Evolutionary conservation across 2,329 filamentous ascomycete genomes (phyloP).

Genomic region (Parastagonospora nodorum): DNA sequence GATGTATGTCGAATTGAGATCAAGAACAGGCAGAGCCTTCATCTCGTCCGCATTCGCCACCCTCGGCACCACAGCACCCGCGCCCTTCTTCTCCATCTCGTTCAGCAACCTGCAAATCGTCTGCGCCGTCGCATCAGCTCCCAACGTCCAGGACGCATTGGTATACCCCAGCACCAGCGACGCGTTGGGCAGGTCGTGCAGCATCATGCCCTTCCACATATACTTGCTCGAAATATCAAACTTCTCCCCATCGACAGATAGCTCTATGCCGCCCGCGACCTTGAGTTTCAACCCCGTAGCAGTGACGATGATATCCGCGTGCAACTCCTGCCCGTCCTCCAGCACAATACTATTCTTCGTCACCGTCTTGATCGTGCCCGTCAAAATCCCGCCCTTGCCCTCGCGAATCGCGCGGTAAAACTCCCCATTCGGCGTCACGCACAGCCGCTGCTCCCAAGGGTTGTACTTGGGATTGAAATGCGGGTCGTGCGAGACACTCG

Average conservation of each 20-base stretch:
- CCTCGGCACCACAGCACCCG: not conserved
- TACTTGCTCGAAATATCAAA: slow-evolving; percentile 55
- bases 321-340: slow-evolving; percentile 50
- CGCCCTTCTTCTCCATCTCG: not conserved
- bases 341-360: slow-evolving; percentile 54
- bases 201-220: slow-evolving; percentile 63
- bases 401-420: slow-evolving; percentile 56
- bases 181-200: slow-evolving; percentile 64
- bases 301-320: slow-evolving; percentile 64
- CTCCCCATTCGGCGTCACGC: slow-evolving; percentile 63
- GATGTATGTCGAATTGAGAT: not conserved
- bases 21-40: not conserved
- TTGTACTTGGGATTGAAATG: slow-evolving; percentile 51
- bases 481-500: slow-evolving; percentile 29
- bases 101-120: not conserved
- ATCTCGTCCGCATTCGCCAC: not conserved
- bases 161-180: slow-evolving; percentile 62
- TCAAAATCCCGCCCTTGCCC: slow-evolving; percentile 56
- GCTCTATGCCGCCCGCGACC: slow-evolving; percentile 56
- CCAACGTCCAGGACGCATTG: slow-evolving; percentile 63
- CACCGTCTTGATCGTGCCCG: slow-evolving; percentile 56
- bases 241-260: slow-evolving; percentile 54
- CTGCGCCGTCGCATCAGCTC: slow-evolving; percentile 57
- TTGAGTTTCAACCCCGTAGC: slow-evolving; percentile 64
- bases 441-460: slow-evolving; percentile 71